Evolutionary conservation across 352 stramenopile genomes (phyloP), one percentile per base, ranked within the genome.

Genomic region (Phytopythium kandeliae): DNA sequence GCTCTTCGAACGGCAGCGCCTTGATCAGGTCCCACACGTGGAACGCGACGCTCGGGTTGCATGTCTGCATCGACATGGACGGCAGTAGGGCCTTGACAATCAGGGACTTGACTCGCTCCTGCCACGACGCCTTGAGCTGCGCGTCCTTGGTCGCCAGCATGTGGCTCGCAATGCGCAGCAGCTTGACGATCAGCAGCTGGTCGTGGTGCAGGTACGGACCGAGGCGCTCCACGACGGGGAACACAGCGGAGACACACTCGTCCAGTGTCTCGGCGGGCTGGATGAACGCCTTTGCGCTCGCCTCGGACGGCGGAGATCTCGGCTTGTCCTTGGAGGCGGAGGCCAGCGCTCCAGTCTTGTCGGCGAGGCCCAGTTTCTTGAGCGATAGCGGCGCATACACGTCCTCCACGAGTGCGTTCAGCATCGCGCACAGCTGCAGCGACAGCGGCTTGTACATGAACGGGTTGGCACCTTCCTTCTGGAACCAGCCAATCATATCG

Each of bases 21-120:
- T 95, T 95, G 24, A 95, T 52, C 38, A 92, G 43, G 21, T 95
- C 84, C 84, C 84, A 95, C n/a, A 92, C 47, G 46, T 89, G 63
- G 54, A 91, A 91, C 8, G 81, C 66, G 3, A 69, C 77, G 50
- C 77, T 89, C 9, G 84, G 84, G 46, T 86, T 88, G 50, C 75
- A 92, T n/a, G 60, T 57, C 34, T 92, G 75, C 28, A 88, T 61
- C 28, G 84, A 87, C 38, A 92, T 66, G 9, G 81, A 66, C 11
- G 84, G 84, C n/a, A 95, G 59, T 37, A 95, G 84, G 6, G 67
- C 75, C 36, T 75, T 63, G 21, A 76, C 69, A 41, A 91, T 64
- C 24, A 90, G 56, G 15, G 58, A 64, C 51, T 86, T 78, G 12
- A 86, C 47, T 46, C 58, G 70, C 7, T 63, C 52, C 15, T 71